Conservation (phyloP, 2,329 filamentous ascomycete species). For the Penicillium sumatraense region DNA sequence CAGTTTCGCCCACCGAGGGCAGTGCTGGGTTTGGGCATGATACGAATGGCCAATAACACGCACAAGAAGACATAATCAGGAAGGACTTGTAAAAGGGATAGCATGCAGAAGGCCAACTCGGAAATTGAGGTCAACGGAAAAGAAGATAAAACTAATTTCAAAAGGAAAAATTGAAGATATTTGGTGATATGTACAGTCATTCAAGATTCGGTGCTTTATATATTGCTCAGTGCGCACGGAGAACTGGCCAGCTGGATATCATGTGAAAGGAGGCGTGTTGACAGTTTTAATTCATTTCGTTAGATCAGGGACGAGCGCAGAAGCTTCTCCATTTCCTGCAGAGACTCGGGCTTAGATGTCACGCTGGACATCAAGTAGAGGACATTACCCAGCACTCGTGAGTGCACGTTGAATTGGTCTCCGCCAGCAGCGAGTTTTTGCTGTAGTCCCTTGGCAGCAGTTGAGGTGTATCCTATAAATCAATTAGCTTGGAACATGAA, state of each 20-base stretch:
- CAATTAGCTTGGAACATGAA: no score
- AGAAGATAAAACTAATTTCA: no score
- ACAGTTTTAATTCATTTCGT: neutral
- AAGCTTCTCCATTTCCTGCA: conserved; percentile 46
- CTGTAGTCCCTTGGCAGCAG: conserved; percentile 58
- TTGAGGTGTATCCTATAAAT: conserved; percentile 59
- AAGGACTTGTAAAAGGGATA: no score
- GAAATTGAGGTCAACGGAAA: no score
- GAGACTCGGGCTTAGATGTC: conserved; percentile 50
- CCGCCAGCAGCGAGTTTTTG: conserved; percentile 50
- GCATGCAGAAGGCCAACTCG: no score
- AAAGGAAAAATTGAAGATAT: no score
- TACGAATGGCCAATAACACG: no score
- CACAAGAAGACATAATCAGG: no score
- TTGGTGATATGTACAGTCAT: neutral
- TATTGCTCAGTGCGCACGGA: neutral
- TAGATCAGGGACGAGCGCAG: conserved; percentile 43
- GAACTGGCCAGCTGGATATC: neutral
- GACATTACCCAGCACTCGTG: conserved; percentile 64
- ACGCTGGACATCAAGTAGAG: conserved; percentile 65
- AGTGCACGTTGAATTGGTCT: conserved; percentile 57
- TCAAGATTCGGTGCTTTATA: neutral
- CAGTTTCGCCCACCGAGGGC: no score
- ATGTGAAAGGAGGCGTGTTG: neutral
- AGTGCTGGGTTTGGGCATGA: no score